A percentile compares a stretch with the other conserved stretches of the same genome.
These are phyloP conservation scores for Trypanosoma lewisi DNA, from an alignment of 208 protist species.

Conservation along the genomic window DNA sequence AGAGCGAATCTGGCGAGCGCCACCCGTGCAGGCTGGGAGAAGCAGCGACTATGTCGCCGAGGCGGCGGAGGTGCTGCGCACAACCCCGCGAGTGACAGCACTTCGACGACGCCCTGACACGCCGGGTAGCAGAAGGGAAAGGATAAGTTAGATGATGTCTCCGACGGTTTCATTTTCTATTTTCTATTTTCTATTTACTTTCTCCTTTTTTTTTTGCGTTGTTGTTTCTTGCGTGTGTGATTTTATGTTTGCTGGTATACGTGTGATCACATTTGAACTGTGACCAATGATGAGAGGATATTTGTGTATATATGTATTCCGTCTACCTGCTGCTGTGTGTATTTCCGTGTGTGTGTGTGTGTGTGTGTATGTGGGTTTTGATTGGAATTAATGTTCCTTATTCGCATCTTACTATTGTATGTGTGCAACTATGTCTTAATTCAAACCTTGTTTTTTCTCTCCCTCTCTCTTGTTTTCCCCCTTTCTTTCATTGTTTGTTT, in stretches of 20 bases:
- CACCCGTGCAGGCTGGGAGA: slow-evolving; percentile 31
- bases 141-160: slow-evolving; percentile 11
- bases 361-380: too few relatives aligned
- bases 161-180: too few relatives aligned
- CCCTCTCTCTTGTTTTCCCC: slow-evolving; percentile 2
- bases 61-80: slow-evolving; percentile 26
- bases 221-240: too few relatives aligned
- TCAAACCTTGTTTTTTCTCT: background rate
- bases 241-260: too few relatives aligned
- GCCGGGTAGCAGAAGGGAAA: background rate
- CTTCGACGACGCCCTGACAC: background rate
- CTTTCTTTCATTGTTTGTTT: slow-evolving; percentile 20
- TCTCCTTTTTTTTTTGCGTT: background rate
- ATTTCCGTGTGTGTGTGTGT: too few relatives aligned
- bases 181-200: slow-evolving; percentile 13
- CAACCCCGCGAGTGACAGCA: background rate
- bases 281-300: background rate
- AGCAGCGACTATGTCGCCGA: slow-evolving; percentile 52
- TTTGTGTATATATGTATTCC: background rate
- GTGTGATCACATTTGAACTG: background rate
- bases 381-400: too few relatives aligned
- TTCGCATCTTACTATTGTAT: too few relatives aligned
- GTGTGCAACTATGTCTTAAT: too few relatives aligned
- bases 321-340: too few relatives aligned
- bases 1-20: slow-evolving; percentile 24